phyloP scores from a whole-genome alignment of 2,329 filamentous ascomycete genomes.

The Trichoderma afroharzianum region DNA sequence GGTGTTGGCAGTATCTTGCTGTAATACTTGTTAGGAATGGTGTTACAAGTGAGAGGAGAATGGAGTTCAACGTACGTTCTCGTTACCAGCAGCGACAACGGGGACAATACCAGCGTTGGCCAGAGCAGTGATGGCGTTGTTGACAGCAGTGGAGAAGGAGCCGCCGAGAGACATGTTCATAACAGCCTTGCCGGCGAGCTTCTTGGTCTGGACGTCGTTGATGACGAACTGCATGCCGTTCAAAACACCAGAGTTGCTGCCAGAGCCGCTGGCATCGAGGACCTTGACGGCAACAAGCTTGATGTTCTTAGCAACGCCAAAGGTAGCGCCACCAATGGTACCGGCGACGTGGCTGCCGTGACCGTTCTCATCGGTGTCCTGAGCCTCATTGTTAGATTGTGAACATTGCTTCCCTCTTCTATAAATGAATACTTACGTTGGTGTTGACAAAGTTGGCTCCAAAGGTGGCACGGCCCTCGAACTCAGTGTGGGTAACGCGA shows the following conservation, averaged over 20 bases:
- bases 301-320: conserved; percentile 59
- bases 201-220: conserved; percentile 41
- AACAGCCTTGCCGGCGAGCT: conserved; percentile 50
- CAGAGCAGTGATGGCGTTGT: conserved; percentile 51
- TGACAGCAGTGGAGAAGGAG: conserved; percentile 45
- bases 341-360: conserved; percentile 64
- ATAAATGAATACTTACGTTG: conserved; percentile 34
- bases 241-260: conserved; percentile 44
- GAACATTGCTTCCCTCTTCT: neutral
- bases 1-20: conserved; percentile 46
- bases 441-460: conserved; percentile 51
- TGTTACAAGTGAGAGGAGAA: neutral
- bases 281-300: conserved; percentile 59
- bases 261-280: conserved; percentile 42
- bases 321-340: conserved; percentile 57
- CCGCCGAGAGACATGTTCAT: conserved; percentile 64
- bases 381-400: conserved; percentile 8
- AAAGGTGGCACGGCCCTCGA: conserved; percentile 52
- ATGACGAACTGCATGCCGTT: conserved; percentile 56
- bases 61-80: conserved; percentile 35
- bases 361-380: conserved; percentile 55
- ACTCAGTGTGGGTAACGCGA: conserved; percentile 51
- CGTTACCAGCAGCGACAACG: conserved; percentile 60
- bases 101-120: conserved; percentile 50
- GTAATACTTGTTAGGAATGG: neutral